A percentile compares a stretch with the other conserved stretches of the same genome.
These are phyloP conservation scores for Fusarium paranaense DNA, from an alignment of 2,329 filamentous ascomycete genomes.

Conservation along the genomic window DNA sequence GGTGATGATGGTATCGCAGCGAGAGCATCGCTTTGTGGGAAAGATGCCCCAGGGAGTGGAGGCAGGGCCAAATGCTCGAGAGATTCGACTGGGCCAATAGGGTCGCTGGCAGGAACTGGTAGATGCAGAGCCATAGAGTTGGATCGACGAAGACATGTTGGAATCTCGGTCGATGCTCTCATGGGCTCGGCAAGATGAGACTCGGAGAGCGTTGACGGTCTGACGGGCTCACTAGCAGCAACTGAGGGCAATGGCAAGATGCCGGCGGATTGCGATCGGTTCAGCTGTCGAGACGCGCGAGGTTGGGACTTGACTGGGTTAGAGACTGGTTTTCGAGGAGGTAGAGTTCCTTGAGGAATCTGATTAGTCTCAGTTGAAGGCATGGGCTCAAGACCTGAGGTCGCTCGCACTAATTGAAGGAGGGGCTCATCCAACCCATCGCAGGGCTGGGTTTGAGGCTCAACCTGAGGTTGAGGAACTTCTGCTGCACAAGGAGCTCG, in stretches of 20 bases:
- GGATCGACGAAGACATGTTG: slow-evolving; percentile 53
- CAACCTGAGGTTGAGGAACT: slow-evolving; percentile 15
- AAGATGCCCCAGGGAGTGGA: slow-evolving; percentile 52
- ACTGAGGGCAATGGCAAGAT: slow-evolving; percentile 51
- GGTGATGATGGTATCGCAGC: slow-evolving; percentile 53
- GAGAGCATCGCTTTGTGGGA: slow-evolving; percentile 58
- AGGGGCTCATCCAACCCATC: slow-evolving; percentile 26
- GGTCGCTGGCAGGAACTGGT: slow-evolving; percentile 61
- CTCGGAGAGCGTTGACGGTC: slow-evolving; percentile 56
- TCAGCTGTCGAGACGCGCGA: slow-evolving; percentile 42
- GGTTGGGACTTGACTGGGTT: slow-evolving; percentile 25
- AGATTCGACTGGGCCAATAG: slow-evolving; percentile 46
- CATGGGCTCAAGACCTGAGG: slow-evolving; percentile 32
- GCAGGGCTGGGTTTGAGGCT: slow-evolving; percentile 1
- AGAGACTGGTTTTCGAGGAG: slow-evolving; percentile 24
- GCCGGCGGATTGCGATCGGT: slow-evolving; percentile 54
- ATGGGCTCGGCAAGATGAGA: slow-evolving; percentile 30
- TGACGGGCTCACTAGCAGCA: slow-evolving; percentile 63
- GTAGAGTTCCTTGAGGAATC: slow-evolving; percentile 24
- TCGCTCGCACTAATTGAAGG: slow-evolving; percentile 36
- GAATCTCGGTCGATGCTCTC: slow-evolving; percentile 47
- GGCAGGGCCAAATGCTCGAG: slow-evolving; percentile 30
- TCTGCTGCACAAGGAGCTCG: slow-evolving; percentile 18
- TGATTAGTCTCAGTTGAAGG: slow-evolving; percentile 34
- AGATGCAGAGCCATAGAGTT: slow-evolving; percentile 51